These are phyloP conservation scores for Colletotrichum destructivum DNA, from an alignment of 2,329 filamentous ascomycete species.

Conservation along the genomic window DNA sequence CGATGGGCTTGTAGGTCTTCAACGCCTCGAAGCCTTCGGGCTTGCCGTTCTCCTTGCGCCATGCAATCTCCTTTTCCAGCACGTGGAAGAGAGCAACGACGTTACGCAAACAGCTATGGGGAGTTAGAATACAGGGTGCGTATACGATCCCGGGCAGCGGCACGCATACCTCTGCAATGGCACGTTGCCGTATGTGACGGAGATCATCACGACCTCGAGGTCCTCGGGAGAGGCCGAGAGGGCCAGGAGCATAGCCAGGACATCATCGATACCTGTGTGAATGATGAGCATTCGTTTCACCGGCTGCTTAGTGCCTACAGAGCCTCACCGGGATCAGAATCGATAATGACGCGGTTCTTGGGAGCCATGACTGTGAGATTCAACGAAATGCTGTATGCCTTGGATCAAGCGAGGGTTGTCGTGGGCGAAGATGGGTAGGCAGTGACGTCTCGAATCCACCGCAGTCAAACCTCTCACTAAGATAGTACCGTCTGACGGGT, in stretches of 20 bases:
- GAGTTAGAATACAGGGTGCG: constrained; percentile 1
- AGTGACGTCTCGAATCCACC: neutral
- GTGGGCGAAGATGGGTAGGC: neutral
- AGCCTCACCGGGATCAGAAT: constrained; percentile 86
- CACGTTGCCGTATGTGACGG: constrained; percentile 95
- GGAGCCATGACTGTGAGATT: constrained; percentile 69
- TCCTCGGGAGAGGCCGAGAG: constrained; percentile 87
- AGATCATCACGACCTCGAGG: constrained; percentile 87
- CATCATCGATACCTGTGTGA: constrained; percentile 84
- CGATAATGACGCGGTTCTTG: constrained; percentile 88
- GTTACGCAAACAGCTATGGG: constrained; percentile 84
- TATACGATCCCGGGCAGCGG: neutral
- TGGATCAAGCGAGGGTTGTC: neutral
- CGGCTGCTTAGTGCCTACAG: neutral
- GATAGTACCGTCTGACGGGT: neutral
- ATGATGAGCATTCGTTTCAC: constrained; percentile 8
- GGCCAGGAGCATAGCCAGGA: constrained; percentile 89
- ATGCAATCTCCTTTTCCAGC: constrained; percentile 88
- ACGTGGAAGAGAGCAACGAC: constrained; percentile 92
- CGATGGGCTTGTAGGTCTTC: constrained; percentile 81
- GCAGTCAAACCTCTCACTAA: constrained; percentile 7
- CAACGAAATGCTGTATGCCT: neutral
- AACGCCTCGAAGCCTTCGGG: constrained; percentile 81
- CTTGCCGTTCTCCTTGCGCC: constrained; percentile 80
- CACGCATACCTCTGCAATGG: constrained; percentile 79